These are phyloP conservation scores for Yamadazyma paraphyllophila DNA, from an alignment of 805 yeast genomes.

Conservation along the genomic window DNA sequence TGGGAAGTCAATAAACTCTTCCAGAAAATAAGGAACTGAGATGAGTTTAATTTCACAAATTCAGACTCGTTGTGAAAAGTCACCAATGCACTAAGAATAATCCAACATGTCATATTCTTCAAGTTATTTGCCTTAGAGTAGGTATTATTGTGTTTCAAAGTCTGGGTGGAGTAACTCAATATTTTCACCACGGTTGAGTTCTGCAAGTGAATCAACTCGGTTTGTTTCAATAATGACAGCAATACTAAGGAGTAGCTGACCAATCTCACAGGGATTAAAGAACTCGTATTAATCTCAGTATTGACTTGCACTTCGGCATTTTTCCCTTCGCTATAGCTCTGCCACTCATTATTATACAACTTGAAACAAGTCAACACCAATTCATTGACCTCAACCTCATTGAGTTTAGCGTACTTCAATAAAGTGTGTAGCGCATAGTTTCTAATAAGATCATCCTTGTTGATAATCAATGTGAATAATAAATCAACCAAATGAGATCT, in stretches of 20 bases:
- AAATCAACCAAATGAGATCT: constrained; percentile 29
- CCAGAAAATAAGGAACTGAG: constrained; percentile 45
- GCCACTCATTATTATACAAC: constrained; percentile 21
- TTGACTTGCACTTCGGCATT: constrained; percentile 7
- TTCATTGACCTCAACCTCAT: constrained; percentile 35
- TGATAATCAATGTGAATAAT: constrained; percentile 31
- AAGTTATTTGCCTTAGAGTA: constrained; percentile 19
- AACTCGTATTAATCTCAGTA: constrained; percentile 11
- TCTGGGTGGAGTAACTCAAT: constrained; percentile 46
- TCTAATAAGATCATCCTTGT: constrained; percentile 32
- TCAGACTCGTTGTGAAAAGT: constrained; percentile 41
- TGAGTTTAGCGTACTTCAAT: constrained; percentile 26
- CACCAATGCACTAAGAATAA: constrained; percentile 38
- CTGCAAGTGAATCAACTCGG: constrained; percentile 34
- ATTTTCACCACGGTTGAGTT: constrained; percentile 40
- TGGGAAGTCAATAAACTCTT: constrained; percentile 44
- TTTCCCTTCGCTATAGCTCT: constrained; percentile 7
- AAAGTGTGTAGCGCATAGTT: constrained; percentile 34
- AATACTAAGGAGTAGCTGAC: constrained; percentile 35
- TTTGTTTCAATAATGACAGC: constrained; percentile 34
- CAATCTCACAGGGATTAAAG: constrained; percentile 19
- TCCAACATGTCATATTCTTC: constrained; percentile 40
- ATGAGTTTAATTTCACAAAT: constrained; percentile 41
- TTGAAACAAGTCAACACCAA: constrained; percentile 31
- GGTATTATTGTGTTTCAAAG: constrained; percentile 35